Percentiles rank a stretch among this genome's conserved stretches.
Evolutionary conservation across 1,139 yeast species (phyloP).

Genomic region (Oligophagozyma castellii): DNA sequence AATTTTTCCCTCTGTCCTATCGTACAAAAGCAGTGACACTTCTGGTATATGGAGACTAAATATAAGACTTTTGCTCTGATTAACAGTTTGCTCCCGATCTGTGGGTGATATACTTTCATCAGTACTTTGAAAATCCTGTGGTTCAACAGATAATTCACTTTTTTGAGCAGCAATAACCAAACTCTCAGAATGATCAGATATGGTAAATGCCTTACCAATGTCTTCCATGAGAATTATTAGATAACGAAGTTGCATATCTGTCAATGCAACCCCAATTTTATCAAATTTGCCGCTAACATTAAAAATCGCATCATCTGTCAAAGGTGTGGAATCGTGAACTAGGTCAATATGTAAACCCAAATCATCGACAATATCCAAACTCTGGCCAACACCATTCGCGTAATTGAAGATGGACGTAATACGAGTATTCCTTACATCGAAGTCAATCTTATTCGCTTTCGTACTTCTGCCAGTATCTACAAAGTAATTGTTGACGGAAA

Average conservation of each 20-base stretch:
- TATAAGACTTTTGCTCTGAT: constrained; percentile 25
- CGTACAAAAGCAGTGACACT: constrained; percentile 51
- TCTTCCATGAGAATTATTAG: constrained; percentile 43
- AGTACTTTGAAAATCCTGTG: background rate
- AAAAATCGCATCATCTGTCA: constrained; percentile 36
- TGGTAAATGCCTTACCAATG: constrained; percentile 42
- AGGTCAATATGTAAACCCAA: constrained; percentile 54
- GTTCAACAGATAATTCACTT: background rate
- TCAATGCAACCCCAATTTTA: constrained; percentile 51
- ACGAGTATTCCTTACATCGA: constrained; percentile 63
- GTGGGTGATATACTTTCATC: background rate
- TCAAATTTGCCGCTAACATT: constrained; percentile 48
- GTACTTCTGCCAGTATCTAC: constrained; percentile 16
- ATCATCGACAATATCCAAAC: constrained; percentile 52
- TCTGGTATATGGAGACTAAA: constrained; percentile 47
- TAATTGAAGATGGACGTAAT: constrained; percentile 48
- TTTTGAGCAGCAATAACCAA: background rate
- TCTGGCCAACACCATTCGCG: constrained; percentile 33
- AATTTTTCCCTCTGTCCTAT: constrained; percentile 34
- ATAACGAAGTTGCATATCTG: constrained; percentile 64
- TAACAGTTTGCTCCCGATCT: background rate
- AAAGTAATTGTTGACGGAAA: constrained; percentile 57
- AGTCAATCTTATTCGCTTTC: constrained; percentile 37
- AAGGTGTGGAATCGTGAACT: constrained; percentile 37
- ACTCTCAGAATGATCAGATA: constrained; percentile 14